A percentile compares a stretch with the other conserved stretches of the same genome.
Conservation (phyloP, 768 basidiomycete genomes). For the Roridomyces roridus region DNA sequence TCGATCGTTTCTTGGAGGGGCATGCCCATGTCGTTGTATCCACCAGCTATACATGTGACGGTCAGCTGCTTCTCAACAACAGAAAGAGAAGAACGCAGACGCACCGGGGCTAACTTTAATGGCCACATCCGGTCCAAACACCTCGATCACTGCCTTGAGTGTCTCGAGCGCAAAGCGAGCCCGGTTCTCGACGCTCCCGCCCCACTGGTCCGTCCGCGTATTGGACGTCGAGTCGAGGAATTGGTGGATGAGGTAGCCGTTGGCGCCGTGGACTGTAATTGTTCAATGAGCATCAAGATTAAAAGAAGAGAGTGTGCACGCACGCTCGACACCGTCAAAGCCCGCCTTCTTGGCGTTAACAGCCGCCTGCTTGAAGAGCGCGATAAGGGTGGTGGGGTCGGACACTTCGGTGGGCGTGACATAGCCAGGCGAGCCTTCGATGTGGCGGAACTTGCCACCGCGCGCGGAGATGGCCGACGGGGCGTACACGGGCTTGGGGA, state of each 20-base stretch:
- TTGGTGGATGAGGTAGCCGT: too few species aligned
- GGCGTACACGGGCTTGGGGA: too few species aligned
- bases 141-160: constrained; percentile 35
- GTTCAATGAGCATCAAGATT: too few species aligned
- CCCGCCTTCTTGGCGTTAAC: too few species aligned
- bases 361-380: constrained; percentile 30
- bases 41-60: constrained; percentile 38
- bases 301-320: not conserved
- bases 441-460: constrained; percentile 33
- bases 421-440: constrained; percentile 32
- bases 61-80: constrained; percentile 14
- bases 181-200: constrained; percentile 46
- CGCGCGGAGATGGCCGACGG: too few species aligned
- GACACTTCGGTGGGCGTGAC: constrained; percentile 26
- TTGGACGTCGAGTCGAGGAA: too few species aligned
- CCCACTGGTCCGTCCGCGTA: too few species aligned
- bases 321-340: too few species aligned
- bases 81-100: not conserved
- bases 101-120: constrained; percentile 21
- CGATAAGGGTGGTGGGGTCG: constrained; percentile 35
- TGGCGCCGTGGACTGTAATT: not conserved
- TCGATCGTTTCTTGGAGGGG: too few species aligned
- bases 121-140: constrained; percentile 41
- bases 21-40: too few species aligned
- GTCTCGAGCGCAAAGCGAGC: constrained; percentile 45